phyloP scores from a whole-genome alignment of 306 rosid species.

The Aeschynomene evenia region DNA sequence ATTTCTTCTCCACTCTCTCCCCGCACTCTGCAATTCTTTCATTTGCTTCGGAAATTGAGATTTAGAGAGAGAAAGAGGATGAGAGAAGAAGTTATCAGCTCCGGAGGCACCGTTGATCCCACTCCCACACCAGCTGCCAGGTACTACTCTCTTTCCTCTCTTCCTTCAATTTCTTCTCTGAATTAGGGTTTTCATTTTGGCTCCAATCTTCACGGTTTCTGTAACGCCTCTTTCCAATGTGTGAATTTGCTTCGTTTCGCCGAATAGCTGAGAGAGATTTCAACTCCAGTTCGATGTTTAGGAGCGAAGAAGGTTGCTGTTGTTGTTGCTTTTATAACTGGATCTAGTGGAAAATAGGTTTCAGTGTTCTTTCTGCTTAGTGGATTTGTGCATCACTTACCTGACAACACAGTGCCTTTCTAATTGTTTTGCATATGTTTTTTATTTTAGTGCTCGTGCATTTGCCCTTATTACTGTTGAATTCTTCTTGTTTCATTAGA shows the following conservation, averaged over 20 bases:
- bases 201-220: conserved; percentile 7
- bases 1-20: neutral
- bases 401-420: neutral
- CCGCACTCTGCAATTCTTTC: conserved; percentile 15
- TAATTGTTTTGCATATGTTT: neutral
- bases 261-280: neutral
- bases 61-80: conserved; percentile 55
- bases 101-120: conserved; percentile 82
- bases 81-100: conserved; percentile 98
- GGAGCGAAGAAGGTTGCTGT: neutral
- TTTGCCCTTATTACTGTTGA: neutral
- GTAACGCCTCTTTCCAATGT: conserved; percentile 37
- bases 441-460: neutral
- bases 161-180: neutral
- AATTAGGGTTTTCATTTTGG: conserved; percentile 32
- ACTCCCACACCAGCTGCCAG: conserved; percentile 94
- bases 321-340: conserved; percentile 12
- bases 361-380: neutral
- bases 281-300: conserved; percentile 12
- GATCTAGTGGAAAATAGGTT: conserved; percentile 3
- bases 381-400: neutral
- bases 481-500: neutral
- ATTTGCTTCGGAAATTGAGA: conserved; percentile 39
- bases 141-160: conserved; percentile 29
- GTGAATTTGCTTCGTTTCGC: conserved; percentile 15